Evolutionary conservation across 2,329 filamentous ascomycete species (phyloP).

Genomic region (Didymella sp.): DNA sequence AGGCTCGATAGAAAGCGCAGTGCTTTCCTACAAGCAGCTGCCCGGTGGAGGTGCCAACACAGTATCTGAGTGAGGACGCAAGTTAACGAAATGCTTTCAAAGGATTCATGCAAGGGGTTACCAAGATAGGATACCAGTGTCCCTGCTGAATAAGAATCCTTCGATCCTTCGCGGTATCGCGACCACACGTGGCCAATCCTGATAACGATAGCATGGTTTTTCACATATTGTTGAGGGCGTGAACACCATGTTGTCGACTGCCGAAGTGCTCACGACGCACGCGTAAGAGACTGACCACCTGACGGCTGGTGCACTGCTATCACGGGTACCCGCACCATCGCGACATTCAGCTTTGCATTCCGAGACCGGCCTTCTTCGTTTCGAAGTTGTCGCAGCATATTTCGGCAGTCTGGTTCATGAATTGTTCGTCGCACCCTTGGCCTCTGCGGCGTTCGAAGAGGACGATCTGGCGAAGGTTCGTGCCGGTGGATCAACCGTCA

Average conservation of each 20-base stretch:
- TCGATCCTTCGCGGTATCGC: neutral
- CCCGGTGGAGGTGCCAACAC: conserved; percentile 3
- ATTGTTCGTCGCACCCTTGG: neutral
- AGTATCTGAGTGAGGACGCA: conserved; percentile 1
- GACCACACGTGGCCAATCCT: neutral
- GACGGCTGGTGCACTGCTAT: neutral
- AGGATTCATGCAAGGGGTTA: conserved; percentile 12
- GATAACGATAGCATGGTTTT: neutral
- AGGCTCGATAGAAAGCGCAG: conserved; percentile 4
- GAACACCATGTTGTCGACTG: neutral
- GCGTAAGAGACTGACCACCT: neutral
- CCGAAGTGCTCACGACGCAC: neutral
- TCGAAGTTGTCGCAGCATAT: neutral
- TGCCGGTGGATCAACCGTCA: conserved; percentile 5
- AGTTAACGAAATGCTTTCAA: neutral
- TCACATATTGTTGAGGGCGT: neutral
- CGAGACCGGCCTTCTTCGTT: neutral
- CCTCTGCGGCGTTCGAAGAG: neutral
- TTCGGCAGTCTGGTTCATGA: neutral
- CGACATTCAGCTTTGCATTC: neutral
- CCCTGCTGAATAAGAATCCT: neutral
- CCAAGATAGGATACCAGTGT: neutral
- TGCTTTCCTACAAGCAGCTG: conserved; percentile 6
- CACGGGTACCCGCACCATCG: neutral
- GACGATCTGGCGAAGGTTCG: conserved; percentile 5